A percentile compares a stretch with the other conserved stretches of the same genome.
phyloP scores from a whole-genome alignment of 1,284 basidiomycete species.

The Moniliophthora roreri region DNA sequence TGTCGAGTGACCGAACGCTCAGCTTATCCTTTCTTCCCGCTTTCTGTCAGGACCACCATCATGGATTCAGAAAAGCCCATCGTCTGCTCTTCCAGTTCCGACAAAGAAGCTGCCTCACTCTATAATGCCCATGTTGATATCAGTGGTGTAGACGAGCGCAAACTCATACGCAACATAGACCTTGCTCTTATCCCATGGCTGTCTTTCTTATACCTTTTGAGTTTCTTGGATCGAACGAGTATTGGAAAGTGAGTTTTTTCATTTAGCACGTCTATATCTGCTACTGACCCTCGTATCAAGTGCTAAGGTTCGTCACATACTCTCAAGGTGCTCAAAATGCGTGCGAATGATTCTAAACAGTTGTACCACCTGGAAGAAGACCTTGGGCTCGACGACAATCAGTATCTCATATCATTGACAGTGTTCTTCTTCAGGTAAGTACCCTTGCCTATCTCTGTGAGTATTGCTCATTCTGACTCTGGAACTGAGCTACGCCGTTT shows the following conservation, averaged over 20 bases:
- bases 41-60: not conserved
- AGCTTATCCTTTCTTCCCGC: not conserved
- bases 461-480: too few species aligned
- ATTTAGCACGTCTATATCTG: not conserved
- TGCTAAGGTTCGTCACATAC: conserved; percentile 49
- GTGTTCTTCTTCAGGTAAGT: conserved; percentile 55
- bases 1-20: too few species aligned
- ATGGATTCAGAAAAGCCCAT: not conserved
- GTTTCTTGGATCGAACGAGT: conserved; percentile 76
- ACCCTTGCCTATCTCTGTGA: conserved; percentile 35
- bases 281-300: conserved; percentile 21
- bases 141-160: conserved; percentile 59
- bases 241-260: conserved; percentile 69
- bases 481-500: conserved; percentile 51
- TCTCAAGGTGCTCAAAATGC: not conserved
- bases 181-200: conserved; percentile 65
- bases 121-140: conserved; percentile 55
- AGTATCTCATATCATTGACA: conserved; percentile 66
- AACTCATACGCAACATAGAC: conserved; percentile 67
- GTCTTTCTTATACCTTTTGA: conserved; percentile 72
- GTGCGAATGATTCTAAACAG: conserved; percentile 27
- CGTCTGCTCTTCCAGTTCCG: not conserved
- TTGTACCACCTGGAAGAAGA: conserved; percentile 55
- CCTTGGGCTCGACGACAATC: conserved; percentile 57
- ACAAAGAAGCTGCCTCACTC: conserved; percentile 20